Evolutionary conservation across 345 rosid genomes (phyloP), one percentile per base, ranked within the genome.

Genomic region (Salix arbutifolia): DNA sequence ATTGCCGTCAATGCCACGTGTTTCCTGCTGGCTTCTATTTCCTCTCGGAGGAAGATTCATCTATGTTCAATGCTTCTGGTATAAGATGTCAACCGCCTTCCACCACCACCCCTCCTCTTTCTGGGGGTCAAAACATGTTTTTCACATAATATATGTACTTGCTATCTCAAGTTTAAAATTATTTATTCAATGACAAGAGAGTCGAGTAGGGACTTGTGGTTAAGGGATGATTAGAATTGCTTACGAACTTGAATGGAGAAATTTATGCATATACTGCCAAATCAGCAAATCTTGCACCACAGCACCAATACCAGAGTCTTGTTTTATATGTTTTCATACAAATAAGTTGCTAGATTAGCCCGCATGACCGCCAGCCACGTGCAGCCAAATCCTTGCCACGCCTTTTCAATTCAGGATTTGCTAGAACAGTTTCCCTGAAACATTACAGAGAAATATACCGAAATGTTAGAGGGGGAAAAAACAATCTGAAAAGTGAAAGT

Each of bases 361-460:
- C 21, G 40, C 61, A 67, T 61, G 65, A 70, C 13, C 67, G 69
- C 53, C 64, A 61, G n/a, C 72, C 79, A 74, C 35, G 73, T 74
- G 77, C 69, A 64, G 67, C 77, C 78, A 77, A 74, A 71, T 5
- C 56, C 35, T 44, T 12, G 64, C 64, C 18, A 61, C 69, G 30
- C 25, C 56, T 77, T 69, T 60, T 35, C 66, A 11, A 25, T 74
- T 48, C 18, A 31, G 10, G 48, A 73, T 80, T 67, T 65, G 44
- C 82, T 33, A 66, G 75, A 60, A 58, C 40, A 83, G 30, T 67
- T 58, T 42, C 82, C 44, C 44, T 37, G 33, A 33, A 62, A 68
- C 62, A 71, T 67, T 46, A 5, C 48, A 70, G 67, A 77, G 40
- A 50, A 69, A 25, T 30, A 26, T 30, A 30, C 4, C 14, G 65